Evolutionary conservation across 805 yeast genomes (phyloP), one percentile per base, ranked within the genome.

Genomic region (Ogataea wickerhamii): DNA sequence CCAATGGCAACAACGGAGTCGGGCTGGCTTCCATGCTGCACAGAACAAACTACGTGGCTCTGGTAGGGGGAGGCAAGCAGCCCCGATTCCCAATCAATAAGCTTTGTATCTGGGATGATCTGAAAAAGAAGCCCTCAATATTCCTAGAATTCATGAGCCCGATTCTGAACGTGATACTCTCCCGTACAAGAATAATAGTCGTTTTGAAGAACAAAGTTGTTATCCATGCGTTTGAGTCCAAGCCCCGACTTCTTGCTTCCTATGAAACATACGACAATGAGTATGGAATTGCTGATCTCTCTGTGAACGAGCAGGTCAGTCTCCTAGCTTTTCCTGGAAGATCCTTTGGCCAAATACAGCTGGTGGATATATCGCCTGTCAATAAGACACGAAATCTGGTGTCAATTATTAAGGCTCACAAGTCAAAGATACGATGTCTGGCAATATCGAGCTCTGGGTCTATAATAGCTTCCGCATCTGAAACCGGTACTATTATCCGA

Each of bases 41-140:
- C 57, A 74, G 96, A 29, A 88, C 97, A 0, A 91, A 91, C 63
- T 89, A 88, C 56, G 70, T 91, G 37, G 96, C 91, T 1, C 63
- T 93, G 29, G 86, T 88, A 0, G 96, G 97, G 1, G 96, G 96
- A 13, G 96, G 96, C 1, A 71, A 73, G 45, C 73, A 72, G 41
- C 96, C 96, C 17, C 71, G 76, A 44, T 86, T 78, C 52, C 84
- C 96, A 1, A 70, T 76, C 48, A 87, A 86, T 63, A 85, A 84
- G 58, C 74, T 88, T 26, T 73, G 87, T 24, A 80, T 91, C 13
- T 93, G 96, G 96, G 97, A 91, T 61, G 98, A 91, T 58, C 61
- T 86, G 43, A 85, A 86, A 60, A 74, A 81, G 45, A 80, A 79
- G 48, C 80, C 80, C 20, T 82, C 89, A 4, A 67, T 87, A 14